Base-by-base conservation (phyloP, 106 monocot species). In the Phalaenopsis equestris region DNA sequence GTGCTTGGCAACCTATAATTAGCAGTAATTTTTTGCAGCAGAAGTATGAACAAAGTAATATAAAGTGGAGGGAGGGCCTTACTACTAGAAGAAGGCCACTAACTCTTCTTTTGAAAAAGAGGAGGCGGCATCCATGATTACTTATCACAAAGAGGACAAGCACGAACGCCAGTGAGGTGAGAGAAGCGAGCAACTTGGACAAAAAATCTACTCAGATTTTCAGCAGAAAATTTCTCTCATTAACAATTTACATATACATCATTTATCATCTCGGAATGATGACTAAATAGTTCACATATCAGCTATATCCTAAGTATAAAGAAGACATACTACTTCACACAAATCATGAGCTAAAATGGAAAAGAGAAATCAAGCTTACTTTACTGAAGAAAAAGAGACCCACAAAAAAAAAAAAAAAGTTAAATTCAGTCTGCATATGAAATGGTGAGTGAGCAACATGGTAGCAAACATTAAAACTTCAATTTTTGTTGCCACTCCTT, bases 231-330 rank as follows among this genome's bases (percentile, higher is more conserved):
- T 12, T 12, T 52, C 12, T 61, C 61, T 18, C 61, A 61, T n/a
- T 61, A 61, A 61, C 52, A 52, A 12, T n/a, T 61, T 21, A 61
- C 19, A 61, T 61, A 61, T 21, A 21, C 61, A 61, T 21, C 19
- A 21, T 61, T 61, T 61, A 61, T 61, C 61, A 61, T 61, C 18
- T 61, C 10, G 61, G 61, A 61, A 61, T 61, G 61, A 61, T 61
- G 61, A n/a, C 61, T 61, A 61, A 18, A 61, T 61, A 61, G 61
- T 7, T 61, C 61, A 61, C 21, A 61, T n/a, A 61, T 61, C 10
- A 21, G n/a, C 61, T n/a, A 21, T 21, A 6, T 61, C 52, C 52
- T 12, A 52, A 21, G 61, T 61, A n/a, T 61, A 2, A 4, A 61
- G 61, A 61, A n/a, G n/a, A 21, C 18, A n/a, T 19, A 21, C n/a